A percentile compares a stretch with the other conserved stretches of the same genome.
These are phyloP conservation scores for Teunomyces pallodes DNA, from an alignment of 805 yeast genomes.

Conservation along the genomic window DNA sequence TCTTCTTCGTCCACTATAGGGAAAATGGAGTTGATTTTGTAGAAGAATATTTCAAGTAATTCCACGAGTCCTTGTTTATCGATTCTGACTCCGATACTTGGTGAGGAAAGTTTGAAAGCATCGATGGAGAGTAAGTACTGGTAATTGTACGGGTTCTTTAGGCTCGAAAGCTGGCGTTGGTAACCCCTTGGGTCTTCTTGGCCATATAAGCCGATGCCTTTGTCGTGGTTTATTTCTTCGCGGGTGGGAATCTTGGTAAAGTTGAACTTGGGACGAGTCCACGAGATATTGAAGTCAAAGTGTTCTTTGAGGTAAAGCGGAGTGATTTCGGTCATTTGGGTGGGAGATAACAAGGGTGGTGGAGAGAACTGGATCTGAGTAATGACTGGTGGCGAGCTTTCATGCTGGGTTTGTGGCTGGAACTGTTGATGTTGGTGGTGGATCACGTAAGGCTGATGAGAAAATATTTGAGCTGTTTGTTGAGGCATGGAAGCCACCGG, in stretches of 20 bases:
- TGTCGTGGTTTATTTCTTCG: slow-evolving; percentile 14
- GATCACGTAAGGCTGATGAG: not conserved
- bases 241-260: slow-evolving; percentile 25
- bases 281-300: slow-evolving; percentile 24
- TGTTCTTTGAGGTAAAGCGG: slow-evolving; percentile 18
- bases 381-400: not conserved
- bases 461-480: too few species aligned
- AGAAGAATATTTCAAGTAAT: slow-evolving; percentile 28
- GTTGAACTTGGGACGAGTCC: slow-evolving; percentile 13
- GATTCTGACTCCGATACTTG: not conserved
- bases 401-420: not conserved
- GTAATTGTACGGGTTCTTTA: slow-evolving; percentile 13
- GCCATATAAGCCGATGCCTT: slow-evolving; percentile 22
- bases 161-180: slow-evolving; percentile 7
- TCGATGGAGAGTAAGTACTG: slow-evolving; percentile 21
- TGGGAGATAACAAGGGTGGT: too few species aligned
- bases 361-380: not conserved
- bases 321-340: slow-evolving; percentile 11
- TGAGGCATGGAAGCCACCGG: too few species aligned
- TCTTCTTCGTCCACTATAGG: slow-evolving; percentile 27
- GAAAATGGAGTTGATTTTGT: slow-evolving; percentile 29
- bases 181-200: slow-evolving; percentile 8
- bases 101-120: slow-evolving; percentile 30
- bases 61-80: slow-evolving; percentile 1
- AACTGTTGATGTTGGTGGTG: not conserved